phyloP scores from a whole-genome alignment of 2,329 filamentous ascomycete genomes.

The Triangularia setosa region DNA sequence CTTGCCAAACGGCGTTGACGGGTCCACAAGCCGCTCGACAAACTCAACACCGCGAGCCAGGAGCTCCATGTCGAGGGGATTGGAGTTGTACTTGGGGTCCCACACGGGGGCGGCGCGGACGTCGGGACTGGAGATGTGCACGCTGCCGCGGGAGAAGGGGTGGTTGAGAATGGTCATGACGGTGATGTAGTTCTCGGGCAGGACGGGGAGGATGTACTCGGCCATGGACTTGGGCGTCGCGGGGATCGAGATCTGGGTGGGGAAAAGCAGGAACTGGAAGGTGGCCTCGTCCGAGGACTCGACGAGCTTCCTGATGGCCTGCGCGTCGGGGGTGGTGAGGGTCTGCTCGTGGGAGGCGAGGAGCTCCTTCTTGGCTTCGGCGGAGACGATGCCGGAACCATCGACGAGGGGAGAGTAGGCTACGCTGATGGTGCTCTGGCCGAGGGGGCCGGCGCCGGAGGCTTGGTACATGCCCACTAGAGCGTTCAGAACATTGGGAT shows the following conservation, averaged over 20 bases:
- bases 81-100: slow-evolving; percentile 52
- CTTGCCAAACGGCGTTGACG: slow-evolving; percentile 36
- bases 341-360: slow-evolving; percentile 24
- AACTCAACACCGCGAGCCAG: slow-evolving; percentile 43
- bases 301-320: slow-evolving; percentile 30
- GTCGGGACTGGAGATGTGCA: slow-evolving; percentile 50
- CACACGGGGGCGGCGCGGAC: slow-evolving; percentile 44
- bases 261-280: slow-evolving; percentile 35
- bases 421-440: slow-evolving; percentile 37
- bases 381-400: slow-evolving; percentile 26
- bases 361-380: slow-evolving; percentile 26
- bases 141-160: slow-evolving; percentile 55
- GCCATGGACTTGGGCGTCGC: slow-evolving; percentile 25
- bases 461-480: slow-evolving; percentile 35
- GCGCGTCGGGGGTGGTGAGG: slow-evolving; percentile 15
- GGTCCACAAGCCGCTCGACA: slow-evolving; percentile 35
- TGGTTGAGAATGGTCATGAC: slow-evolving; percentile 57
- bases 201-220: slow-evolving; percentile 29
- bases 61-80: slow-evolving; percentile 54
- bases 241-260: slow-evolving; percentile 28
- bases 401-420: slow-evolving; percentile 36
- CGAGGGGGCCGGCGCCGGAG: slow-evolving; percentile 33
- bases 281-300: slow-evolving; percentile 29
- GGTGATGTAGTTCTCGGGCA: slow-evolving; percentile 49
- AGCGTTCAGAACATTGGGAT: slow-evolving; percentile 31